phyloP scores from a whole-genome alignment of 2,329 filamentous ascomycete species.

The Byssoonygena ceratinophila region DNA sequence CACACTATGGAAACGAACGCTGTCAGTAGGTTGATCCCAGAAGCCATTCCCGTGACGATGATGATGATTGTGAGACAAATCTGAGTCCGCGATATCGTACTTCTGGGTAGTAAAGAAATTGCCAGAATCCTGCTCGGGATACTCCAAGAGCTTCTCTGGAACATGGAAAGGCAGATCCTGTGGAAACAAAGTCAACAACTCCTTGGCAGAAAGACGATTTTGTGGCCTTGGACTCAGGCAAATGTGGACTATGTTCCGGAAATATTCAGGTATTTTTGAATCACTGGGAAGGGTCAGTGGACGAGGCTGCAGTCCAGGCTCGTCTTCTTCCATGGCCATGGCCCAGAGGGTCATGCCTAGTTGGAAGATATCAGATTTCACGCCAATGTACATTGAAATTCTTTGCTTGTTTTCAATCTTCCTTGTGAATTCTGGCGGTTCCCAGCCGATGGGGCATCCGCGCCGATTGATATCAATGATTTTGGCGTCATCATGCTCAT shows the following conservation, averaged over 20 bases:
- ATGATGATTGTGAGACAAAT: constrained; percentile 1
- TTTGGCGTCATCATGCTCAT: constrained; percentile 70
- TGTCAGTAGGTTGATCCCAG: constrained; percentile 13
- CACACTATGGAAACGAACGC: constrained; percentile 6
- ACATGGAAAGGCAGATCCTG: constrained; percentile 14
- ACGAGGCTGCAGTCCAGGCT: constrained; percentile 68
- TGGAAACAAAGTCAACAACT: constrained; percentile 61
- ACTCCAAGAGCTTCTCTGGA: background rate
- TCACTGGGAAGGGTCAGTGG: constrained; percentile 54
- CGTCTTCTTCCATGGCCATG: constrained; percentile 74
- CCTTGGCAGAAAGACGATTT: constrained; percentile 59
- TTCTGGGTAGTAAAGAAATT: constrained; percentile 13
- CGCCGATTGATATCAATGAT: constrained; percentile 98
- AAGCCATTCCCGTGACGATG: background rate
- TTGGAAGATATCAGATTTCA: constrained; percentile 94
- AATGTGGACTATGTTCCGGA: constrained; percentile 59
- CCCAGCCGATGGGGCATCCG: constrained; percentile 96
- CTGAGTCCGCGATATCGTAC: constrained; percentile 15
- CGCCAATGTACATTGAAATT: constrained; percentile 93
- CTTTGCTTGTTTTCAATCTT: constrained; percentile 81
- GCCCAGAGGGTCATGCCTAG: constrained; percentile 96
- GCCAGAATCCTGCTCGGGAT: constrained; percentile 15
- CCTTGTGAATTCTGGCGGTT: constrained; percentile 78
- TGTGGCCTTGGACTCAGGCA: constrained; percentile 69
- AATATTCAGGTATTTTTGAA: constrained; percentile 60